phyloP scores from a whole-genome alignment of 2,329 filamentous ascomycete genomes.

The Sarocladiaceae sp. region DNA sequence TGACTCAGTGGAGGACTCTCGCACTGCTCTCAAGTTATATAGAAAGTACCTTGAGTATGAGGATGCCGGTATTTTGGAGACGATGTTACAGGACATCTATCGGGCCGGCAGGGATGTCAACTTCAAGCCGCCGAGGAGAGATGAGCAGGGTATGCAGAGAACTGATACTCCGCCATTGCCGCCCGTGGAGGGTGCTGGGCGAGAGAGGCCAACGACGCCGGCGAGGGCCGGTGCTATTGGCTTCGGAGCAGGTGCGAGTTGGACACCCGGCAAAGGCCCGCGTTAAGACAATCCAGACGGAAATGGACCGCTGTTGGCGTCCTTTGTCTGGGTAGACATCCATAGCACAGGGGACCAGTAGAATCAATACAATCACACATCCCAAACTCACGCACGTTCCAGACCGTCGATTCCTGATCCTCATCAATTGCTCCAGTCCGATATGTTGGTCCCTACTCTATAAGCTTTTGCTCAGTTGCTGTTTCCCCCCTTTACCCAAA shows the following conservation, averaged over 20 bases:
- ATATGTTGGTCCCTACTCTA: slow-evolving; percentile 1
- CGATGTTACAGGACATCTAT: slow-evolving; percentile 86
- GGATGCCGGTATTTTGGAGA: slow-evolving; percentile 77
- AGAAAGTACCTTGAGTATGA: slow-evolving; percentile 86
- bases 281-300: slow-evolving; percentile 19
- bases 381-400: too few relatives aligned
- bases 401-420: neutral
- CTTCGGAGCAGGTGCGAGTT: slow-evolving; percentile 33
- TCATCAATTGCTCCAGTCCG: neutral
- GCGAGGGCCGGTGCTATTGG: slow-evolving; percentile 29
- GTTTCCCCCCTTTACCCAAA: neutral
- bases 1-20: slow-evolving; percentile 92
- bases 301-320: too few relatives aligned
- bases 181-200: slow-evolving; percentile 24
- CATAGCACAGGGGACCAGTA: too few relatives aligned
- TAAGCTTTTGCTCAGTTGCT: neutral
- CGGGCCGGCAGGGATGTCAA: slow-evolving; percentile 42
- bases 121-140: slow-evolving; percentile 47
- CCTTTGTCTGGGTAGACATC: too few relatives aligned
- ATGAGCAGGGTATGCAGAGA: slow-evolving; percentile 38
- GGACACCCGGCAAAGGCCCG: slow-evolving; percentile 45
- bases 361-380: too few relatives aligned
- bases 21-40: slow-evolving; percentile 83
- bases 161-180: slow-evolving; percentile 52
- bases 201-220: slow-evolving; percentile 41